phyloP scores from a whole-genome alignment of 2,329 filamentous ascomycete genomes.

The Ophiostoma himal-ulmi region DNA sequence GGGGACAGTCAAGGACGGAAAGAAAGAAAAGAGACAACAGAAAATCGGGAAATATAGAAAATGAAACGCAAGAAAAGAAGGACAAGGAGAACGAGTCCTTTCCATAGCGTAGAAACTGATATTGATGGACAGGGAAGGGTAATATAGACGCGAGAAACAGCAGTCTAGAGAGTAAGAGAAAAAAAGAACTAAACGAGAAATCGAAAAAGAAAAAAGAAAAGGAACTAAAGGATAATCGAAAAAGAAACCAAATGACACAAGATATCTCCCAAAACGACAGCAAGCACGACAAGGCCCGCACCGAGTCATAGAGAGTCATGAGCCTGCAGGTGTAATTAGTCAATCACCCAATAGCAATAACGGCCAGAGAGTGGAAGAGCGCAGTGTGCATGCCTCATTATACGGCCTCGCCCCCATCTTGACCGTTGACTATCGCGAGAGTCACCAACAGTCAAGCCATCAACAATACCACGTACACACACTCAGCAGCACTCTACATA shows the following conservation, averaged over 20 bases:
- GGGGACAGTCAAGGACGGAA: neutral
- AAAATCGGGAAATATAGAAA: neutral
- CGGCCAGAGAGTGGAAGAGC: too few relatives aligned
- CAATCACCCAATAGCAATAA: neutral
- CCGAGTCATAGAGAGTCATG: slow-evolving; percentile 6
- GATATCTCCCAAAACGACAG: slow-evolving; percentile 7
- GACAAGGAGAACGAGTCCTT: neutral
- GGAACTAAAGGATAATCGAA: neutral
- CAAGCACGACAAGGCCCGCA: slow-evolving; percentile 2
- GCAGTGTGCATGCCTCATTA: neutral
- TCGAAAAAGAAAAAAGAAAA: neutral
- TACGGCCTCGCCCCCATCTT: neutral
- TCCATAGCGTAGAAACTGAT: neutral
- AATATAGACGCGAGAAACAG: neutral
- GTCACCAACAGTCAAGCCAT: neutral
- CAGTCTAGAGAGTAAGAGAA: neutral
- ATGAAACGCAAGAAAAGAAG: neutral
- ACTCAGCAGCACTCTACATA: neutral
- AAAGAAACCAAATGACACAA: neutral
- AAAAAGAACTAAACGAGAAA: neutral
- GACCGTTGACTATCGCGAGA: neutral
- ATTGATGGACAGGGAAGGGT: neutral
- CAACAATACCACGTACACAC: neutral
- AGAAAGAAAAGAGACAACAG: neutral
- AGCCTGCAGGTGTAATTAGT: neutral